phyloP scores from a whole-genome alignment of 2,329 filamentous ascomycete species.

The Colletotrichum agaves region DNA sequence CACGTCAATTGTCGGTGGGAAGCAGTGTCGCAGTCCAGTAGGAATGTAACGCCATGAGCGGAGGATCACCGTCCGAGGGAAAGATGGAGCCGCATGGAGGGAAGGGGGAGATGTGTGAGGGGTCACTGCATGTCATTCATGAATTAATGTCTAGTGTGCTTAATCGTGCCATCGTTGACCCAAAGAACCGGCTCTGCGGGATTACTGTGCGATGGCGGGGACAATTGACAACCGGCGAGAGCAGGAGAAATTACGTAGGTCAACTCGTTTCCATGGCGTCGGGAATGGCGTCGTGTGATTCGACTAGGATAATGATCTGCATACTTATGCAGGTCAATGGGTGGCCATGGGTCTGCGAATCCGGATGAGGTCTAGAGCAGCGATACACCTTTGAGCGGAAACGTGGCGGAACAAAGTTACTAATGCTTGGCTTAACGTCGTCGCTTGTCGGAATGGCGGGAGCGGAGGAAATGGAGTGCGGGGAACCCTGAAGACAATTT shows the following conservation, averaged over 20 bases:
- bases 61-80: constrained; percentile 30
- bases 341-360: neutral
- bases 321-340: constrained; percentile 21
- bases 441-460: constrained; percentile 4
- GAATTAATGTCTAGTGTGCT: neutral
- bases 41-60: constrained; percentile 26
- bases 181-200: too few relatives aligned
- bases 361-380: constrained; percentile 4
- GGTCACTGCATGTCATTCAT: neutral
- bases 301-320: neutral
- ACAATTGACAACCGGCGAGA: neutral
- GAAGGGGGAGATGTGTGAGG: neutral
- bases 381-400: neutral
- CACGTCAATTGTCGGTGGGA: constrained; percentile 28
- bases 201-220: neutral
- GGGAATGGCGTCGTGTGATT: constrained; percentile 28
- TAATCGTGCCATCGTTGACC: too few relatives aligned
- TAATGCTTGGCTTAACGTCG: constrained; percentile 21
- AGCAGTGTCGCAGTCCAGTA: neutral
- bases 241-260: neutral
- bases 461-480: neutral
- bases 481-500: neutral
- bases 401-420: neutral
- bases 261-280: constrained; percentile 20
- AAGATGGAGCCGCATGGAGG: constrained; percentile 11